Base-by-base conservation (phyloP, 352 stramenopile genomes). In the Phytophthora fragariaefolia region DNA sequence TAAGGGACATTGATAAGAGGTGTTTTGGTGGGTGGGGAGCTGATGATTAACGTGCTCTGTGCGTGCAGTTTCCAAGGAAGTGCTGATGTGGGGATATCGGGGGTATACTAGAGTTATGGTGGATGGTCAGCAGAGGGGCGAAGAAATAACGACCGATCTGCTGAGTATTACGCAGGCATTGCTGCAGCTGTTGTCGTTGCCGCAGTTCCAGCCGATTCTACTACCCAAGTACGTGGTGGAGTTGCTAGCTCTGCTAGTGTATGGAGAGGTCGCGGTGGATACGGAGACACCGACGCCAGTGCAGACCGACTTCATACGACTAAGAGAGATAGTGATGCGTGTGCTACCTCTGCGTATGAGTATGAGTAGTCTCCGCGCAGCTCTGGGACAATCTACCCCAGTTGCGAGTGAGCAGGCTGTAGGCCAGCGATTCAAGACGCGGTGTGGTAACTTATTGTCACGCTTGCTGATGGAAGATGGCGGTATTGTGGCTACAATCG, bases 191-290 rank as follows among this genome's bases (percentile, higher is more conserved):
- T 74, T 94, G 32, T 75, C 80, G 34, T 59, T 94, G 45, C 85
- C 87, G 24, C 83, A 92, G 72, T 79, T 94, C 40, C 83, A 87
- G 50, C 85, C 85, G 1, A 92, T 96, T 55, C 26, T 96, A 20
- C 65, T 96, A 26, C 83, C 87, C 26, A 92, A 91, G 48, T 96
- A 96, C 59, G 71, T 88, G 26, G 66, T 92, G 4, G 87, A 96
- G 51, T 56, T 93, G n/a, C 51, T 93, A 20, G 84, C 72, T 49
- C 48, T 92, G 63, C 73, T 96, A 15, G 68, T 94, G 5, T 92
- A 82, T 57, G 75, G 79, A 46, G 71, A 76, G 17, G 62, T 80
- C 22, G 60, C 63, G 32, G 40, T 62, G 8, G 58, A 76, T 58
- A 59, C 74, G 8, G 13, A 58, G 30, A 47, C 50, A 4, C 22